phyloP scores from a whole-genome alignment of 1,284 basidiomycete genomes.

The Farysia itapuensis region DNA sequence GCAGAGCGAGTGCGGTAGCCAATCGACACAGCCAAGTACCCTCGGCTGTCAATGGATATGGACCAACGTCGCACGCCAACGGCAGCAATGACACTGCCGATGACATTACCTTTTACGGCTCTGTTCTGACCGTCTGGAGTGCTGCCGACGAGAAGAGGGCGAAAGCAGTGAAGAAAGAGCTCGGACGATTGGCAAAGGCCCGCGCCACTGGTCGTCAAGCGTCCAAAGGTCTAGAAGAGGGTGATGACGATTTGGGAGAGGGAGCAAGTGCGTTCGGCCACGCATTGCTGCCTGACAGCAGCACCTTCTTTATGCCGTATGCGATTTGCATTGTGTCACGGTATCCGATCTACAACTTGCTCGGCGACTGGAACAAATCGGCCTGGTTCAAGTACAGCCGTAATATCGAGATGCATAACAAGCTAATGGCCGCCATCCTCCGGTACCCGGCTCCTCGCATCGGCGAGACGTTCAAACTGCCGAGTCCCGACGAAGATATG shows the following conservation, averaged over 20 bases:
- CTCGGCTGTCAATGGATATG: conserved; percentile 61
- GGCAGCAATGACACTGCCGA: conserved; percentile 38
- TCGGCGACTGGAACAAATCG: conserved; percentile 58
- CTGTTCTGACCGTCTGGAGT: conserved; percentile 46
- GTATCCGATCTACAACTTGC: conserved; percentile 57
- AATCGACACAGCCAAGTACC: conserved; percentile 43
- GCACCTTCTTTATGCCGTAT: conserved; percentile 55
- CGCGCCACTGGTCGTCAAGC: conserved; percentile 15
- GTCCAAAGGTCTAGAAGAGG: conserved; percentile 14
- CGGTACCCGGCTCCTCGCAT: conserved; percentile 54
- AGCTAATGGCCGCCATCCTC: conserved; percentile 59
- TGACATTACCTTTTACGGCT: conserved; percentile 48
- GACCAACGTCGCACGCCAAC: conserved; percentile 60
- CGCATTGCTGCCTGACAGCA: conserved; percentile 45
- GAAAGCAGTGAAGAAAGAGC: conserved; percentile 48
- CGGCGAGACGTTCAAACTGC: conserved; percentile 49
- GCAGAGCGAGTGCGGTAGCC: conserved; percentile 27
- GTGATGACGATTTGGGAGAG: conserved; percentile 25
- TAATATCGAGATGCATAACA: conserved; percentile 59
- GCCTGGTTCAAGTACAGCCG: conserved; percentile 60
- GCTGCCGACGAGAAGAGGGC: conserved; percentile 47
- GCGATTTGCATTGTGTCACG: conserved; percentile 56
- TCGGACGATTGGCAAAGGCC: conserved; percentile 30
- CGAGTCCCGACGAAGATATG: conserved; percentile 54
- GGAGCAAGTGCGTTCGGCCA: conserved; percentile 21